Conservation (phyloP, 805 yeast genomes). For the Suhomyces prunicola region DNA sequence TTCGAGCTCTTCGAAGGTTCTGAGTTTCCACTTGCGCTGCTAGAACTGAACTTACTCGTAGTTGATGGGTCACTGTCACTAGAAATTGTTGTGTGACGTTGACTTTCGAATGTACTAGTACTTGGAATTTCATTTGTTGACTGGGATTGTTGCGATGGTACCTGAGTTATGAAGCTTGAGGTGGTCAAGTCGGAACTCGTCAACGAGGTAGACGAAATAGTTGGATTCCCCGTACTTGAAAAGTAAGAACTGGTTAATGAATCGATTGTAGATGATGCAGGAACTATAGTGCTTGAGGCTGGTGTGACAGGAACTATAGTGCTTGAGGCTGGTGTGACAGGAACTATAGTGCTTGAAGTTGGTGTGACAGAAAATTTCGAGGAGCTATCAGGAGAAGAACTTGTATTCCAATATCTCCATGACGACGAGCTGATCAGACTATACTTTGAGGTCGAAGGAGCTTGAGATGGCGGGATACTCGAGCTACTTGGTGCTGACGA, state of each 20-base stretch:
- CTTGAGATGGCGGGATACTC: not conserved
- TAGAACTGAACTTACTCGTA: not conserved
- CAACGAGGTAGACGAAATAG: not conserved
- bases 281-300: not conserved
- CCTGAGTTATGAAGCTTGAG: not conserved
- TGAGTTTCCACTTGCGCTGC: not conserved
- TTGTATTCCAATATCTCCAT: not conserved
- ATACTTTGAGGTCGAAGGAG: not conserved
- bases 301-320: not conserved
- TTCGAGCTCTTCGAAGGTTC: not conserved
- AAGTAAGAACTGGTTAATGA: not conserved
- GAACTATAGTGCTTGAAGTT: not conserved
- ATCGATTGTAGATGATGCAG: not conserved
- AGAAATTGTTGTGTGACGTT: not conserved
- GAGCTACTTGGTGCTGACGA: not conserved
- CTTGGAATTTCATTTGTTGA: not conserved
- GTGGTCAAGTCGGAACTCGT: not conserved
- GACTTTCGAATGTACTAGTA: not conserved
- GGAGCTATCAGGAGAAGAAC: not conserved
- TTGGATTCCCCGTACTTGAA: not conserved
- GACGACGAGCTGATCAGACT: not conserved
- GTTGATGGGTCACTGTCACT: not conserved
- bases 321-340: not conserved
- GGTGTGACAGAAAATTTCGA: not conserved
- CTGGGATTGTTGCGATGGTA: not conserved